Conservation (phyloP, 345 rosid genomes). For the Eucalyptus decipiens region DNA sequence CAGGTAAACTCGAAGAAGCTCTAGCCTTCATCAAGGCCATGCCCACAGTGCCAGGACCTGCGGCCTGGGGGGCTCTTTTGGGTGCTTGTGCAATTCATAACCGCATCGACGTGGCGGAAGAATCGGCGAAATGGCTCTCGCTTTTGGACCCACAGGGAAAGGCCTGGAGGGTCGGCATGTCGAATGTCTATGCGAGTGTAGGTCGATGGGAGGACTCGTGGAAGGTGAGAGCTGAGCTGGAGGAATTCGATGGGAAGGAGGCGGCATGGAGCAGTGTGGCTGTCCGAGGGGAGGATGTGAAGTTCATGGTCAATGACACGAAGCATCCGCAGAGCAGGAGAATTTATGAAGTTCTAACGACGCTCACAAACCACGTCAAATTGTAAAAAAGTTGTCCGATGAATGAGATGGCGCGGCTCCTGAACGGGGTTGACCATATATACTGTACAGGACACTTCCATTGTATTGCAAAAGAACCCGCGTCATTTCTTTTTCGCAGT, state of each 20-base stretch:
- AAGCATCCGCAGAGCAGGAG: conserved; percentile 2
- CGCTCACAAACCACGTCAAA: conserved; percentile 1
- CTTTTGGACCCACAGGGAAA: conserved; percentile 4
- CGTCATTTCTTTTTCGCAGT: neutral
- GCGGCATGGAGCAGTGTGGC: conserved; percentile 23
- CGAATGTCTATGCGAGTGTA: conserved; percentile 11
- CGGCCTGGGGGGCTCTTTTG: conserved; percentile 8
- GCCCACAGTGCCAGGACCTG: neutral
- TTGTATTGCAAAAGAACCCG: neutral
- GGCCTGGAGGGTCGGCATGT: conserved; percentile 13
- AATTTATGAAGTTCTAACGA: neutral
- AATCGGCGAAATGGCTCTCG: neutral
- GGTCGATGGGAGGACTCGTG: conserved; percentile 17
- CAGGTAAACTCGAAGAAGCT: conserved; percentile 55
- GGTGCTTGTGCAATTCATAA: conserved; percentile 4
- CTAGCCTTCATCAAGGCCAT: conserved; percentile 13
- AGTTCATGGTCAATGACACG: conserved; percentile 19
- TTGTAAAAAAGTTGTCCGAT: neutral
- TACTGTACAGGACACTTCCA: neutral
- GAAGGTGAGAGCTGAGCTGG: conserved; percentile 2
- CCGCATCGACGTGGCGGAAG: conserved; percentile 1
- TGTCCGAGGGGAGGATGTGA: neutral
- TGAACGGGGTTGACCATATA: neutral
- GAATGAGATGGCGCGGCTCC: neutral
- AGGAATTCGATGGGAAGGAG: conserved; percentile 3